Evolutionary conservation across 2,329 filamentous ascomycete genomes (phyloP).

Genomic region (Boeremia exigua): DNA sequence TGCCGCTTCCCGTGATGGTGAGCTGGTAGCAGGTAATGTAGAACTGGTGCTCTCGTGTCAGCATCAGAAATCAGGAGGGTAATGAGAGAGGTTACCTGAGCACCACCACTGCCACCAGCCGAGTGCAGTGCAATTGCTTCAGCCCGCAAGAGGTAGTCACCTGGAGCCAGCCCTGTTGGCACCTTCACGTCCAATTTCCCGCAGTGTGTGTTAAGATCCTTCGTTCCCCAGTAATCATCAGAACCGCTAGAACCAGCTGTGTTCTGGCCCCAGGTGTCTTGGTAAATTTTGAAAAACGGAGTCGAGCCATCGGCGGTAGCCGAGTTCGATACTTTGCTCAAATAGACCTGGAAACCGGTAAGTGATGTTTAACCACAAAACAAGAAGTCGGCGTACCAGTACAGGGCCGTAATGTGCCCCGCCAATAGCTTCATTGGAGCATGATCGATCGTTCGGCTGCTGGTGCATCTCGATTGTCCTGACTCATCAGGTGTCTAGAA

Average conservation of each 20-base stretch:
- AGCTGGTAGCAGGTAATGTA: slow-evolving; percentile 64
- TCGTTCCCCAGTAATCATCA: slow-evolving; percentile 58
- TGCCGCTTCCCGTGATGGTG: slow-evolving; percentile 62
- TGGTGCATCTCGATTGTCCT: slow-evolving; percentile 52
- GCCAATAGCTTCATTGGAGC: slow-evolving; percentile 49
- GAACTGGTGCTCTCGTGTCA: slow-evolving; percentile 37
- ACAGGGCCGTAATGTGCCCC: slow-evolving; percentile 56
- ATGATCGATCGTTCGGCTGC: slow-evolving; percentile 61
- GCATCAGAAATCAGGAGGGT: neutral
- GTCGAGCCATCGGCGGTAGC: slow-evolving; percentile 59
- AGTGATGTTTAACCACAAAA: neutral
- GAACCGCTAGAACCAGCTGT: slow-evolving; percentile 49
- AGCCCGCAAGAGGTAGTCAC: slow-evolving; percentile 60
- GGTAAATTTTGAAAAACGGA: slow-evolving; percentile 65
- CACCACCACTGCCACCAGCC: slow-evolving; percentile 51
- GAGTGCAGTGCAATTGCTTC: slow-evolving; percentile 67
- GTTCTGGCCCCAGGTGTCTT: slow-evolving; percentile 58
- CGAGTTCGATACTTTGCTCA: slow-evolving; percentile 52
- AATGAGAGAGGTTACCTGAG: slow-evolving; percentile 17
- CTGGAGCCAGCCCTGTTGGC: slow-evolving; percentile 59
- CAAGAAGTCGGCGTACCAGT: slow-evolving; percentile 47
- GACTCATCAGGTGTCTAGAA: neutral
- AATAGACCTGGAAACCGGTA: slow-evolving; percentile 40
- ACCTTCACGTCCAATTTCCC: slow-evolving; percentile 60
- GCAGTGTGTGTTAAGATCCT: slow-evolving; percentile 54